phyloP scores from a whole-genome alignment of 2,329 filamentous ascomycete species.

The Parastagonospora avenae region DNA sequence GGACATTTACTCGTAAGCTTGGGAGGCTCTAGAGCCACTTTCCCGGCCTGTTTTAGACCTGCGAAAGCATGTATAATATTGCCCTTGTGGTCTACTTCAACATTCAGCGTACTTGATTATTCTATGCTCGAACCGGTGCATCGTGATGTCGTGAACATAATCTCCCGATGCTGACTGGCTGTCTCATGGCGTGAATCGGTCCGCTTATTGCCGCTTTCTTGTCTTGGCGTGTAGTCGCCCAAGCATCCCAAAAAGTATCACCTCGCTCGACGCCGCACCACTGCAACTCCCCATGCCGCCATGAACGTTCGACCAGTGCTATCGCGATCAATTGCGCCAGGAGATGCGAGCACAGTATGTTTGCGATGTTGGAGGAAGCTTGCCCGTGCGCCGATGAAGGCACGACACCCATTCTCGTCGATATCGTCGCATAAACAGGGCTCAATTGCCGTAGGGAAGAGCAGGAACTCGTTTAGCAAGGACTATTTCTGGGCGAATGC shows the following conservation, averaged over 20 bases:
- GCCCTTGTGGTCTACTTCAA: conserved; percentile 18
- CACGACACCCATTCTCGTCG: conserved; percentile 36
- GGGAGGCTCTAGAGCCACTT: conserved; percentile 34
- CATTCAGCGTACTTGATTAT: conserved; percentile 5
- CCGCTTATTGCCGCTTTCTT: conserved; percentile 5
- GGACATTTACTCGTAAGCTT: conserved; percentile 20
- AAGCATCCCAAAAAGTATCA: conserved; percentile 12
- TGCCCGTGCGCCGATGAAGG: conserved; percentile 21
- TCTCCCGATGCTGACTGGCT: conserved; percentile 1
- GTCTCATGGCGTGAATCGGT: neutral
- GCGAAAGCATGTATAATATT: conserved; percentile 34
- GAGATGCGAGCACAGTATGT: conserved; percentile 38
- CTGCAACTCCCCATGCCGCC: conserved; percentile 29
- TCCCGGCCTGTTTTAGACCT: conserved; percentile 32
- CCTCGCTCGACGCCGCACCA: conserved; percentile 7
- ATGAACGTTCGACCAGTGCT: conserved; percentile 46
- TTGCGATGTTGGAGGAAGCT: conserved; percentile 42
- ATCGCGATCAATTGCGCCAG: conserved; percentile 32
- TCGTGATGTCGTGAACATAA: conserved; percentile 1
- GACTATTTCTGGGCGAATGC: conserved; percentile 49
- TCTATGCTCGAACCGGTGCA: neutral
- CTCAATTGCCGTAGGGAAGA: conserved; percentile 35
- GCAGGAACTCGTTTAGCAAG: conserved; percentile 39
- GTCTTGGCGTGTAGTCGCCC: conserved; percentile 3
- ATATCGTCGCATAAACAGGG: conserved; percentile 31